Evolutionary conservation across 495 filamentous ascomycete genomes (phyloP).

Genomic region (Apiosordaria backusii): DNA sequence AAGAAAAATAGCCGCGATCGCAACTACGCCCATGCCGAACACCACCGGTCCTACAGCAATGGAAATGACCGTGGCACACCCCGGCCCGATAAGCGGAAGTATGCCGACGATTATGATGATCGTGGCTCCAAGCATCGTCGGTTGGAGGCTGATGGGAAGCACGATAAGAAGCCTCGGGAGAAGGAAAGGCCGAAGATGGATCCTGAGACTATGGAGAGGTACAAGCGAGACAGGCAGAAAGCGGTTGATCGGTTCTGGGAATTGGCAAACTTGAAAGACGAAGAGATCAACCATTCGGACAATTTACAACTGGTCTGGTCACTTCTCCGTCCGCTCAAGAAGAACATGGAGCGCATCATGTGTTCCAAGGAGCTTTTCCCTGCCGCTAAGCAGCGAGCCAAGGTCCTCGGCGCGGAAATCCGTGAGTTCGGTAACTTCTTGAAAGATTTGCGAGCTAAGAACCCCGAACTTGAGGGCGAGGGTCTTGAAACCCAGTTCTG

Average conservation of each 20-base stretch:
- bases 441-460: conserved; percentile 36
- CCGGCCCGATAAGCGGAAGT: conserved; percentile 47
- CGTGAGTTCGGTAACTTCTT: conserved; percentile 46
- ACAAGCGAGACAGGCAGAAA: conserved; percentile 32
- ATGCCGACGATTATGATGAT: conserved; percentile 36
- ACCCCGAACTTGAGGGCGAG: conserved; percentile 32
- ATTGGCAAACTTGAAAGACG: conserved; percentile 30
- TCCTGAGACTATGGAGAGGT: conserved; percentile 33
- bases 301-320: conserved; percentile 41
- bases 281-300: conserved; percentile 32
- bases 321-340: conserved; percentile 43
- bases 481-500: conserved; percentile 46
- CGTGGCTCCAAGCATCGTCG: conserved; percentile 34
- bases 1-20: conserved; percentile 42
- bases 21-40: conserved; percentile 42
- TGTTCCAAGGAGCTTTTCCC: conserved; percentile 42
- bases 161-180: conserved; percentile 29
- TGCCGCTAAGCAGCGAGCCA: conserved; percentile 43
- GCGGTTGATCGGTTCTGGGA: conserved; percentile 36
- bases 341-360: conserved; percentile 42
- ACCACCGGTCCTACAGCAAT: conserved; percentile 48
- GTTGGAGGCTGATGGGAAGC: conserved; percentile 32
- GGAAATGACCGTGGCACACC: conserved; percentile 43
- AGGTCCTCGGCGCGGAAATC: conserved; percentile 45
- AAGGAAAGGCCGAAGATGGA: conserved; percentile 36